Conservation (phyloP, 805 yeast genomes). For the Kodamaea sagamina region DNA sequence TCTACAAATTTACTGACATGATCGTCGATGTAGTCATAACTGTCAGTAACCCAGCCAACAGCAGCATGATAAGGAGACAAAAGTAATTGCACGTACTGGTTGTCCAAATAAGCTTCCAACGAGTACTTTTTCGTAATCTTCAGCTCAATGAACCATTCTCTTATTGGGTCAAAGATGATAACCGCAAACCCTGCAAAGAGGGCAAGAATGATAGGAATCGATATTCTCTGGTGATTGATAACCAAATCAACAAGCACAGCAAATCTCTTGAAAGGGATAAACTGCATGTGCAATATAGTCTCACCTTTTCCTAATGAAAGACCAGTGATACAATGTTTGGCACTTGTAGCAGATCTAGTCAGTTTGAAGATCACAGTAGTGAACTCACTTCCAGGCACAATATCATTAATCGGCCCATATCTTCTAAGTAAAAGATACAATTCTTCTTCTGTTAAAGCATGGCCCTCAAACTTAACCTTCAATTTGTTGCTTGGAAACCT, state of each 20-base stretch:
- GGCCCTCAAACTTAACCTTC: slow-evolving; percentile 74
- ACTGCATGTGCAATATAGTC: slow-evolving; percentile 67
- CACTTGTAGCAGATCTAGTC: slow-evolving; percentile 73
- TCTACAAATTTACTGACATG: slow-evolving; percentile 13
- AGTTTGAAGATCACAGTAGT: slow-evolving; percentile 53
- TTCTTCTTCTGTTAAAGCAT: slow-evolving; percentile 74
- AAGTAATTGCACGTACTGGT: slow-evolving; percentile 28
- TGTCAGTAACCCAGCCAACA: slow-evolving; percentile 27
- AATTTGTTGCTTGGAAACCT: slow-evolving; percentile 68
- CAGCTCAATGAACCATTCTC: slow-evolving; percentile 74
- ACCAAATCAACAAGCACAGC: slow-evolving; percentile 59
- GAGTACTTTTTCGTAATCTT: slow-evolving; percentile 66
- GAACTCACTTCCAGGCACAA: slow-evolving; percentile 52
- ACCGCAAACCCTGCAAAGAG: slow-evolving; percentile 80
- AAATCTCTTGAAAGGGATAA: slow-evolving; percentile 55
- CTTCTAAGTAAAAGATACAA: slow-evolving; percentile 79
- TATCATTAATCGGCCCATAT: slow-evolving; percentile 82
- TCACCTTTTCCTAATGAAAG: slow-evolving; percentile 58
- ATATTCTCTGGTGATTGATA: slow-evolving; percentile 75
- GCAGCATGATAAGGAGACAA: slow-evolving; percentile 30
- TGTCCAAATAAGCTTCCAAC: slow-evolving; percentile 47
- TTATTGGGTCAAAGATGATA: slow-evolving; percentile 86
- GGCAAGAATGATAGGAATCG: slow-evolving; percentile 79
- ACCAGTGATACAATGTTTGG: slow-evolving; percentile 90
- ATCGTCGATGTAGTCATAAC: slow-evolving; percentile 41